These are phyloP conservation scores for Saccharomycopsis sp. DNA, from an alignment of 805 yeast genomes.

Conservation along the genomic window DNA sequence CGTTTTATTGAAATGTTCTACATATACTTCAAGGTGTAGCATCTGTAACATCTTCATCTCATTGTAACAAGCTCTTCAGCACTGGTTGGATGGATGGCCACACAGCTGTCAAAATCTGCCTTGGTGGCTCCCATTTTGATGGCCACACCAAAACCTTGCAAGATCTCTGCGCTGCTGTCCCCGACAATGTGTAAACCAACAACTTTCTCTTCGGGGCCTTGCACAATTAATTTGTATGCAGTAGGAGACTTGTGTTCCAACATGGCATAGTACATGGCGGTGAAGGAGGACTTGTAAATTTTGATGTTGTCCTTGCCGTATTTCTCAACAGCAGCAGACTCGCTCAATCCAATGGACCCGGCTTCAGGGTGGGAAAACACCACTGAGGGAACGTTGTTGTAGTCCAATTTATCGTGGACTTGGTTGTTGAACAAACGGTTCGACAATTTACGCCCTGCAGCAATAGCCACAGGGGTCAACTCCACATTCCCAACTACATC, in stretches of 20 bases:
- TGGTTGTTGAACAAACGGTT: constrained; percentile 86
- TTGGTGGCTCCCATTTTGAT: constrained; percentile 99
- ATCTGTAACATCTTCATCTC: too few relatives aligned
- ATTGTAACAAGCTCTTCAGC: constrained; percentile 96
- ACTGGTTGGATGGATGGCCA: constrained; percentile 97
- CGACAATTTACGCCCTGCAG: constrained; percentile 91
- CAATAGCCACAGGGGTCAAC: constrained; percentile 97
- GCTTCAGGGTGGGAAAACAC: constrained; percentile 98
- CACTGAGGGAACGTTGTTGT: constrained; percentile 83
- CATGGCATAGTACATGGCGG: constrained; percentile 91
- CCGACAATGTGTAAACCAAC: constrained; percentile 95
- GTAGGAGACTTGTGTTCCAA: constrained; percentile 75
- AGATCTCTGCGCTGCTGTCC: constrained; percentile 80
- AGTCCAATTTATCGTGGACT: constrained; percentile 71
- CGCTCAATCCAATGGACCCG: constrained; percentile 84
- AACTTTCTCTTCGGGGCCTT: constrained; percentile 81
- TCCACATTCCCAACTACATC: constrained; percentile 91
- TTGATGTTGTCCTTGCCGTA: constrained; percentile 77
- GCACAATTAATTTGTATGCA: constrained; percentile 70
- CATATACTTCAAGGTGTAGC: too few relatives aligned
- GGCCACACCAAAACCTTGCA: constrained; percentile 98
- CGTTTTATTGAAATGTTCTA: too few relatives aligned
- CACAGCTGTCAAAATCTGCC: constrained; percentile 88
- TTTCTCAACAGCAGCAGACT: constrained; percentile 64
- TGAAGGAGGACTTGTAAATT: constrained; percentile 73